A percentile compares a stretch with the other conserved stretches of the same genome.
Conservation (phyloP, 768 basidiomycete genomes). For the Xerocomus potaroensis region DNA sequence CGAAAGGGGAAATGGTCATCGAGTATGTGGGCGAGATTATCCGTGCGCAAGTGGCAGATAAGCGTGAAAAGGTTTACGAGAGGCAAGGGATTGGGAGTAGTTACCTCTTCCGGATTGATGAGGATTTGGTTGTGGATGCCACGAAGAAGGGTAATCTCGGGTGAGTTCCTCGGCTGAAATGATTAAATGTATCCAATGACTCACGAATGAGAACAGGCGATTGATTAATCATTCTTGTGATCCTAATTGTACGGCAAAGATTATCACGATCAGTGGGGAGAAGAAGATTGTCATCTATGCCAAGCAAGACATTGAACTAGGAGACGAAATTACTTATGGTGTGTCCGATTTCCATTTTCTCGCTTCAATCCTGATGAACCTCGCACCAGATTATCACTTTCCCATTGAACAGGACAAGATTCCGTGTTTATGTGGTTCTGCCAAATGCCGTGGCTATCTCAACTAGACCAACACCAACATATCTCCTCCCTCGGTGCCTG, state of each 20-base stretch:
- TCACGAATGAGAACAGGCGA: conserved; percentile 49
- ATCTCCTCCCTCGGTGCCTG: not conserved
- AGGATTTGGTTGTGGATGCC: conserved; percentile 96
- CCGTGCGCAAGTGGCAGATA: conserved; percentile 91
- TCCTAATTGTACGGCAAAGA: conserved; percentile 89
- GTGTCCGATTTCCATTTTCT: conserved; percentile 24
- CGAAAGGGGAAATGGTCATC: conserved; percentile 96
- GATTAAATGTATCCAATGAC: conserved; percentile 10
- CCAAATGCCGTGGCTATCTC: conserved; percentile 91
- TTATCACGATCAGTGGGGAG: conserved; percentile 85
- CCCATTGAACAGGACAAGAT: conserved; percentile 99
- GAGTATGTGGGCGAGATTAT: conserved; percentile 99
- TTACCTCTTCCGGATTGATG: conserved; percentile 97
- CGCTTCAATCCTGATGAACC: not conserved
- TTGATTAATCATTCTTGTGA: conserved; percentile 99
- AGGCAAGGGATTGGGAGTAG: conserved; percentile 96
- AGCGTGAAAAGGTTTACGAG: conserved; percentile 95
- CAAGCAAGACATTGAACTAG: conserved; percentile 91
- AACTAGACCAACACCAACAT: conserved; percentile 54
- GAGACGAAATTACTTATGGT: conserved; percentile 98
- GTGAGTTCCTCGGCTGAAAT: conserved; percentile 42
- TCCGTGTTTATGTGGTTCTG: conserved; percentile 85
- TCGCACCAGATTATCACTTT: conserved; percentile 87
- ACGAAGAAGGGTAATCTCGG: conserved; percentile 99
- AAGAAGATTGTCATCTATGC: conserved; percentile 99